Evolutionary conservation across 1,284 basidiomycete species (phyloP), one percentile per base, ranked within the genome.

Genomic region (Porodaedalea pini): DNA sequence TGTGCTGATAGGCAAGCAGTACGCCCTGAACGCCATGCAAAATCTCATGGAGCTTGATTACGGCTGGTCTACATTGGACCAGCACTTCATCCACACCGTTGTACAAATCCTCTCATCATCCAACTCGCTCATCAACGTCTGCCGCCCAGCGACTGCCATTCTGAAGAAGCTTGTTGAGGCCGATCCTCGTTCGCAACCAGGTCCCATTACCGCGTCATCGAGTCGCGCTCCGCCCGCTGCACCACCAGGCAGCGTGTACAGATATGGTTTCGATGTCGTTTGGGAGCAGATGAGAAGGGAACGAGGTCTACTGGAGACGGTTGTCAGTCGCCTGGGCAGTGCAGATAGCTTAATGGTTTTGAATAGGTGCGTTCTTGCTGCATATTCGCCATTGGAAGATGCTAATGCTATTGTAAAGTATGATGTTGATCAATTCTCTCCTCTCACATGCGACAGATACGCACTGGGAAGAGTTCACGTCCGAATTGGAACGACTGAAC

Each of bases 101-200:
- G 91, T 96, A 23, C 80, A 86, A 63, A 89, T 95, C 60, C 79
- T 97, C 39, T 85, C 90, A 2, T 84, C 88, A 0, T 75, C 86
- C 15, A 78, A 81, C 51, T 85, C 88, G 41, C 81, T 86, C n/a
- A 86, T 95, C 76, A 99, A 99, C 64, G 90, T 98, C 62, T 92
- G 92, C 64, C 86, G 95, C n/a, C 95, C 95, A 10, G 94, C 95
- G 1, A 97, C 94, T n/a, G 87, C 90, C 44, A 94, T 96, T 58
- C 78, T 96, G 59, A 91, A 92, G 73, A 88, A 88, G 64, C 80
- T 95, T 17, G 90, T 94, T 23, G 88, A 91, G 67, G 90, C 89
- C 7, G 88, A 90, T 65, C 86, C 88, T 6, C 71, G 76, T 62
- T 84, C 75, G 62, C 80, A 82, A 17, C 80, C 85, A 2, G 84